Evolutionary conservation across 371 early-diverging fungal genomes (phyloP), one percentile per base, ranked within the genome.

Genomic region (Saksenaea oblongispora): DNA sequence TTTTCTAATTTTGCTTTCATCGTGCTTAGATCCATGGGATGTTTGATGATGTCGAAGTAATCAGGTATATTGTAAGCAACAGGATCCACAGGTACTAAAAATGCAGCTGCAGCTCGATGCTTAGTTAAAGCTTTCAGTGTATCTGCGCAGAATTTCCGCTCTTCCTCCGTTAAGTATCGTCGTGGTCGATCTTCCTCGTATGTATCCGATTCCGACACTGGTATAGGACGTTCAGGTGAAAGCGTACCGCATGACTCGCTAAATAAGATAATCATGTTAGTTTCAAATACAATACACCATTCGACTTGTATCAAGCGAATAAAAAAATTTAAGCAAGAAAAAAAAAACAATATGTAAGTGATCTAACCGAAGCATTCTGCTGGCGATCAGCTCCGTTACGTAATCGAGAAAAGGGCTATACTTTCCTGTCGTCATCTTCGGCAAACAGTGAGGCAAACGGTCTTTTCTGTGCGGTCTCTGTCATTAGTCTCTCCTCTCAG

Each of bases 11-110:
- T 96, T 51, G 79, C 73, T 64, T 90, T 89, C 22, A 98, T 88
- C 0, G 99, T 99, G 0, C 93, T 88, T 18, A 99, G 83, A 69
- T 99, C 99, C 99, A 99, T 99, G 0, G 99, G 99, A 3, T 87
- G 61, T 71, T 94, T 98, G 72, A 99, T 87, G 34, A 95, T 82
- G 24, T 91, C 89, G 41, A 87, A 83, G 73, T 97, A 97, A 31
- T 92, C 91, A 15, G 83, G 82, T 56, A 75, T 75, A 47, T 76
- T 73, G 27, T 72, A 70, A n/a, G 59, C 41, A 22, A 79, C 63
- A 8, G 77, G 76, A 71, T 84, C 85, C 13, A 84, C 85, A 28
- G 85, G 83, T 3, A 66, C 73, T 11, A 93, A 74, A 72, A 99
- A 99, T 2, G 93, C 91, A 34, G 74, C 67, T 2, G 93, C 86